A percentile compares a stretch with the other conserved stretches of the same genome.
phyloP scores from a whole-genome alignment of 75 land plant species.

The Ceratopteris richardii region DNA sequence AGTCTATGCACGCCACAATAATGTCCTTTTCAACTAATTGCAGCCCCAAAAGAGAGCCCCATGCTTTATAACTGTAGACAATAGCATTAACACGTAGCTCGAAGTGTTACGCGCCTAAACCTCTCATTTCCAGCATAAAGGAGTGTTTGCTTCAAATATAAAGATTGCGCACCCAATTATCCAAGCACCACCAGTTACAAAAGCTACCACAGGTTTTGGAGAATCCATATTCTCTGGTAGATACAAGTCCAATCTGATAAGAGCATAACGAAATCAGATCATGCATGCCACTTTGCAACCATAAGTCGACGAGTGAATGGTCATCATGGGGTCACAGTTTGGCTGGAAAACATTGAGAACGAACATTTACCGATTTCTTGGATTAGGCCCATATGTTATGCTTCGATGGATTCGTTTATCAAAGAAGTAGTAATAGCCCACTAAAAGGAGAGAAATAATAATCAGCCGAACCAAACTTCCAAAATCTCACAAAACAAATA shows the following conservation, averaged over 20 bases:
- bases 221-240: slow-evolving; percentile 49
- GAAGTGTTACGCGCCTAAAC: no score
- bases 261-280: no score
- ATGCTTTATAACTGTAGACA: slow-evolving; percentile 75
- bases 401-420: slow-evolving; percentile 66
- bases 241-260: slow-evolving; percentile 83
- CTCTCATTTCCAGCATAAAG: no score
- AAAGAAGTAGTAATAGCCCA: slow-evolving; percentile 78
- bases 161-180: slow-evolving; percentile 80
- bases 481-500: no score
- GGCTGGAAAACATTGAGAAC: background rate
- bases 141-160: no score
- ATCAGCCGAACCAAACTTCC: no score
- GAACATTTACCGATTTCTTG: slow-evolving; percentile 68
- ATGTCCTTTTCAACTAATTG: slow-evolving; percentile 76
- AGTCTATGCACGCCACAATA: slow-evolving; percentile 93
- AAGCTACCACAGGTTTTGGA: slow-evolving; percentile 75
- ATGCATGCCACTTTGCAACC: no score
- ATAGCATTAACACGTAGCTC: no score
- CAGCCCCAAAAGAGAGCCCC: slow-evolving; percentile 86
- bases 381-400: slow-evolving; percentile 79
- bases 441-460: slow-evolving; percentile 30
- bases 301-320: no score
- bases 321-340: no score
- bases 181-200: slow-evolving; percentile 98